These are phyloP conservation scores for Fragaria ananassa DNA, from an alignment of 306 rosid genomes.

Conservation along the genomic window DNA sequence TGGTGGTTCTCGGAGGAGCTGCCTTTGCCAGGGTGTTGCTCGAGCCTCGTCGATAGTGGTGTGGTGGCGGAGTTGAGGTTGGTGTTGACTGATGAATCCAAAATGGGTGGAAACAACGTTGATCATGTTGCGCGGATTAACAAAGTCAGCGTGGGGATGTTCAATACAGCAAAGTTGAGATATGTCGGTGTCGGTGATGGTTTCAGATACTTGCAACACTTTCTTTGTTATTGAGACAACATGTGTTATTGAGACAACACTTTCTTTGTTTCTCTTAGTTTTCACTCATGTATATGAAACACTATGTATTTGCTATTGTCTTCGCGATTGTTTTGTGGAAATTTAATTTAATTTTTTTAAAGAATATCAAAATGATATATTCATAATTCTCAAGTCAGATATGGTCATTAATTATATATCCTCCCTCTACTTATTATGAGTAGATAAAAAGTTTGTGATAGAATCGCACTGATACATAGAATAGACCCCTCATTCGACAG, in stretches of 20 bases:
- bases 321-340: no score
- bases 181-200: slow-evolving; percentile 57
- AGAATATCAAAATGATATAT: no score
- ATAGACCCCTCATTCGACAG: no score
- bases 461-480: no score
- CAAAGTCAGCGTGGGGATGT: slow-evolving; percentile 47
- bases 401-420: no score
- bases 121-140: slow-evolving; percentile 22
- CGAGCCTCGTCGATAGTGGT: slow-evolving; percentile 37
- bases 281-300: no score
- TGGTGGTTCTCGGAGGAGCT: slow-evolving; percentile 66
- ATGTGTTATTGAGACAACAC: slow-evolving; percentile 43
- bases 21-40: slow-evolving; percentile 47
- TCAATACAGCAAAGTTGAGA: slow-evolving; percentile 58
- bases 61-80: slow-evolving; percentile 56
- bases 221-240: slow-evolving; percentile 30
- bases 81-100: slow-evolving; percentile 14
- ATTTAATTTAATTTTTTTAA: no score
- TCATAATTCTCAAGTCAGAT: no score
- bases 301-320: no score
- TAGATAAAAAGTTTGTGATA: no score
- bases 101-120: not conserved
- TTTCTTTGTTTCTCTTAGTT: slow-evolving; percentile 33
- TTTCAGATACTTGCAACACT: slow-evolving; percentile 59
- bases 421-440: no score